Evolutionary conservation across 805 yeast genomes (phyloP).

Genomic region (Saccharomycopsis sp.): DNA sequence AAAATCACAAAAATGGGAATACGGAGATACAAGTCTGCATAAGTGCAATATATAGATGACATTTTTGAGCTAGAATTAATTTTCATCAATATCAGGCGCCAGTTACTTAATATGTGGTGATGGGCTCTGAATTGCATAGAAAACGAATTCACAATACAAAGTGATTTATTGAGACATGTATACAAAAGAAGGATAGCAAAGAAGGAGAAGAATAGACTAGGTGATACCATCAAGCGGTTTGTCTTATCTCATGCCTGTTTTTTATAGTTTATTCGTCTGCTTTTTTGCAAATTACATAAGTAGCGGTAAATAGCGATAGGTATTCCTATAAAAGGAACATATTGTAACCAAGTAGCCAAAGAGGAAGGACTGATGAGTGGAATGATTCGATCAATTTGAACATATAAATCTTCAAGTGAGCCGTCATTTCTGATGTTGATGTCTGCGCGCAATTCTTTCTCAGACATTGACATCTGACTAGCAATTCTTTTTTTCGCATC

Average conservation of each 20-base stretch:
- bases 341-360: neutral
- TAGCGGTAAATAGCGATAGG: neutral
- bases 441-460: conserved; percentile 55
- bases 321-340: neutral
- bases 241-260: neutral
- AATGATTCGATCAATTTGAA: conserved; percentile 37
- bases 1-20: too few species aligned
- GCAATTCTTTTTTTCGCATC: conserved; percentile 70
- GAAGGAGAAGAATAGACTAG: too few species aligned
- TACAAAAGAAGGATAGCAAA: too few species aligned
- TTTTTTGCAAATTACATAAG: neutral
- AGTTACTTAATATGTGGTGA: too few species aligned
- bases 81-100: too few species aligned
- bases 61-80: too few species aligned
- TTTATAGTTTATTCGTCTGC: neutral
- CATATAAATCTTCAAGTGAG: conserved; percentile 37
- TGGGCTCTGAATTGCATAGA: too few species aligned
- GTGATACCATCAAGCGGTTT: too few species aligned
- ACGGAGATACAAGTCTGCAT: too few species aligned
- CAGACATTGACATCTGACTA: conserved; percentile 65
- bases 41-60: too few species aligned
- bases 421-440: conserved; percentile 58
- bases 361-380: conserved; percentile 32
- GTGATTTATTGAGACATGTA: too few species aligned
- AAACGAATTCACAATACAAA: too few species aligned